Evolutionary conservation across 192 early-diverging fungal genomes (phyloP), one percentile per base, ranked within the genome.

Genomic region (Thamnidium elegans): DNA sequence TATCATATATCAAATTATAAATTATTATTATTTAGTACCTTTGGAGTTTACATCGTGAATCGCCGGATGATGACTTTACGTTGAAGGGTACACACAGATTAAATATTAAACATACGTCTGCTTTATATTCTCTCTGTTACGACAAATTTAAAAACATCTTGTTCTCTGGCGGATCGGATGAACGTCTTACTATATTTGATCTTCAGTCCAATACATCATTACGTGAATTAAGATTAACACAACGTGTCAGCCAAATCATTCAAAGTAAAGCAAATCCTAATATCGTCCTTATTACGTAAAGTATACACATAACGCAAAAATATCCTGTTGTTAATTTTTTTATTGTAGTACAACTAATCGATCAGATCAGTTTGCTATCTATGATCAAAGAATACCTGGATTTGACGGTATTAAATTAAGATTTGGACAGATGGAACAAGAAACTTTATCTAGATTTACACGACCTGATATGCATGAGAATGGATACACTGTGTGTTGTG

Each of bases 391-490:
- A 30, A 55, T 39, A n/a, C 14, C 30, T 59, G 65, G 44, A 19
- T 20, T 31, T 6, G 32, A 63, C 21, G 48, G 17, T 50, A 39
- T 63, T 42, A 13, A 36, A 19, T 21, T 67, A 39, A 55, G 46
- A 42, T 59, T 56, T 36, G 65, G 55, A 8, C 30, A 34, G 10
- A 4, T 17, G 21, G 62, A 54, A 44, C 15, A 17, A 19, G 65
- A 42, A 36, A 67, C 56, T 36, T 21, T 58, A 39, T 59, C 55
- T 13, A 10, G 65, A 4, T 59, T 46, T 50, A 36, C 50, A 1
- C 8, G 48, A 4, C 65, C 65, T 7, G 65, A 67, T 21, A 50
- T 55, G 46, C 55, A 67, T 50, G 30, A 39, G 13, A 67, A 67
- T 58, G 65, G 65, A 14, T 55, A 58, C 17, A 67, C 34, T n/a